Evolutionary conservation across 2,329 filamentous ascomycete genomes (phyloP).

Genomic region (Balansia obtecta): DNA sequence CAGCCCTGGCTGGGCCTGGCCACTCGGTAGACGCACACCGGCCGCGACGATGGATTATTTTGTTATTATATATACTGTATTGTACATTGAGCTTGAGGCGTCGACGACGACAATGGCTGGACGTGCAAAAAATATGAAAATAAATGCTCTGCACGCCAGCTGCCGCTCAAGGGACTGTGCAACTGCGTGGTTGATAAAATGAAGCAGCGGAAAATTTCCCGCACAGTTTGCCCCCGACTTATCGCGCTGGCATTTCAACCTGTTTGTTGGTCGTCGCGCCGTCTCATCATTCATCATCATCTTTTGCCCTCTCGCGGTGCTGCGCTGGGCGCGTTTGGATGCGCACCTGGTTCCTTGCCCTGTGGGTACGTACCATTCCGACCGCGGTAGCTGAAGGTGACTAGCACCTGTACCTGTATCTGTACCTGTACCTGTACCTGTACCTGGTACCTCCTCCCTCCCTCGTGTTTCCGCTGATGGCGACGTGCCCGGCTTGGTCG

Average conservation of each 20-base stretch:
- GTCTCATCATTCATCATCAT: too few species aligned
- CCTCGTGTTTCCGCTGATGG: conserved; percentile 7
- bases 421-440: conserved; percentile 2
- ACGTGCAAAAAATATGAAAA: too few species aligned
- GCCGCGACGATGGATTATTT: too few species aligned
- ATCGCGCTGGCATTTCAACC: neutral
- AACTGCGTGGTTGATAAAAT: neutral
- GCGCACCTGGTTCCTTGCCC: neutral
- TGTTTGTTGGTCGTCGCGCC: neutral
- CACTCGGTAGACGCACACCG: too few species aligned
- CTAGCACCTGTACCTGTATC: neutral
- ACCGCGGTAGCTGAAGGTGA: conserved; percentile 3
- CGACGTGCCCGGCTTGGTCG: conserved; percentile 7
- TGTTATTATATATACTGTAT: too few species aligned
- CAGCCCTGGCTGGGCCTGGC: too few species aligned
- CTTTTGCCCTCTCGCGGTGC: neutral
- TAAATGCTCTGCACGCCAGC: neutral
- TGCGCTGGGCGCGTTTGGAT: neutral
- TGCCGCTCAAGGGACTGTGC: neutral
- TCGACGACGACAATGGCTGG: neutral
- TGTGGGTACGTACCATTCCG: neutral
- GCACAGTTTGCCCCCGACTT: neutral
- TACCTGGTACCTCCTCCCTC: conserved; percentile 3
- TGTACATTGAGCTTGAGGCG: too few species aligned
- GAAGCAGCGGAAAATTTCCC: neutral